A percentile compares a stretch with the other conserved stretches of the same genome.
These are phyloP conservation scores for Lojkania enalia DNA, from an alignment of 2,329 filamentous ascomycete genomes.

Conservation along the genomic window DNA sequence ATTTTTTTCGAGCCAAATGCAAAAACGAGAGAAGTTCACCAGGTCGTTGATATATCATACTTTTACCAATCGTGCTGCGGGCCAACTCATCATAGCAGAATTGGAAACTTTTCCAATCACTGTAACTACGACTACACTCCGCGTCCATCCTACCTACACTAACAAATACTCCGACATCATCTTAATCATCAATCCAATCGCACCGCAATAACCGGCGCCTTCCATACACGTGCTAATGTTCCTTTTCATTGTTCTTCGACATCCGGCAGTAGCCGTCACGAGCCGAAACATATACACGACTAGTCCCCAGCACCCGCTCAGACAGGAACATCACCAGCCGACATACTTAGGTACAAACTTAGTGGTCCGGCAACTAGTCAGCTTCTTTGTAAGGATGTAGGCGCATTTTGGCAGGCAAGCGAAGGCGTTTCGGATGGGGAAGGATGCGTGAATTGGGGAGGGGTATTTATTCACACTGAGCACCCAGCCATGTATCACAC, in stretches of 20 bases:
- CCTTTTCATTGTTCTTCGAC: slow-evolving; percentile 8
- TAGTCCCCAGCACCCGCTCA: background rate
- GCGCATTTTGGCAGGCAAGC: slow-evolving; percentile 22
- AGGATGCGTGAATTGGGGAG: slow-evolving; percentile 19
- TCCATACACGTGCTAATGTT: slow-evolving; percentile 21
- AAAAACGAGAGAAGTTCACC: no score
- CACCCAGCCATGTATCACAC: no score
- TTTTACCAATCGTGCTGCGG: no score
- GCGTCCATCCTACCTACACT: no score
- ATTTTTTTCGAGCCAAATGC: no score
- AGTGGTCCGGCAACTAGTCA: background rate
- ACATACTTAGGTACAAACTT: background rate
- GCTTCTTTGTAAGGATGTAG: slow-evolving; percentile 2
- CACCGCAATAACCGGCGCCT: no score
- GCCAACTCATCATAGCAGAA: no score
- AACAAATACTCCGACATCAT: no score
- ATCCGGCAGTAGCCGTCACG: slow-evolving; percentile 29
- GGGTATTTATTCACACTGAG: slow-evolving; percentile 29
- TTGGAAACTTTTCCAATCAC: no score
- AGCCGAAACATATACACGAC: slow-evolving; percentile 27
- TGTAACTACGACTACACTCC: no score
- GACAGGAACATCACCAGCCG: background rate
- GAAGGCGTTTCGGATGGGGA: slow-evolving; percentile 33
- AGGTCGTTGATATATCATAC: no score
- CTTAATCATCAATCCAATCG: no score